Evolutionary conservation across 1,284 basidiomycete genomes (phyloP), one percentile per base, ranked within the genome.

Genomic region (Ustilago esculenta): DNA sequence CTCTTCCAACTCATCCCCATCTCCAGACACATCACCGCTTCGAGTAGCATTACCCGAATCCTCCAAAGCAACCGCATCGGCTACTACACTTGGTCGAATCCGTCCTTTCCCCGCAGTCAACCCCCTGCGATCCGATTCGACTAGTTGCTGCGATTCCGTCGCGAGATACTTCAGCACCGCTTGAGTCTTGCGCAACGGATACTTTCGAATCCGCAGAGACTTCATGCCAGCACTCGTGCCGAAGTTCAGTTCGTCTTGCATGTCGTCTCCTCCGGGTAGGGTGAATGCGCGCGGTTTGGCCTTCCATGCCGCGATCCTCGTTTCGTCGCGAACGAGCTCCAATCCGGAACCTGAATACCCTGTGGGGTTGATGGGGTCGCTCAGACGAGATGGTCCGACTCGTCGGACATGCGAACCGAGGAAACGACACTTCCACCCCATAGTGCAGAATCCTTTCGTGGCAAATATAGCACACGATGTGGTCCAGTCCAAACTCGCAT

Each of bases 401-500:
- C 69, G 34, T 4, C 42, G 43, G 3, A 80, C 73, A 39, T 98
- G 95, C 0, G 87, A 89, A 11, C 90, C 90, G 4, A 96, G 86
- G 83, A 91, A 96, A 2, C 95, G 88, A 80, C 95, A 98, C 82
- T 92, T 91, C 84, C 92, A 90, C 5, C 92, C 95, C 67, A 88
- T 88, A 47, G 89, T 88, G 83, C 94, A 98, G 76, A 89, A 87
- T 0, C 94, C 94, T 5, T 86, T 85, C 65, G 88, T 87, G 24
- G 85, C 84, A 73, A 88, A 93, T 4, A 89, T 85, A 1, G 92
- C 91, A 75, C 93, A 97, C 23, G 59, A 55, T 18, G 77, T 66
- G 71, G 66, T n/a, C 73, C 70, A n/a, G 87, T 84, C 73, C 87
- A 91, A 6, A 88, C 89, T 11, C 86, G 17, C 25, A 35, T 76